A percentile compares a stretch with the other conserved stretches of the same genome.
Evolutionary conservation across 108 stramenopile genomes (phyloP).

Genomic region (Aureococcus anophagefferens): DNA sequence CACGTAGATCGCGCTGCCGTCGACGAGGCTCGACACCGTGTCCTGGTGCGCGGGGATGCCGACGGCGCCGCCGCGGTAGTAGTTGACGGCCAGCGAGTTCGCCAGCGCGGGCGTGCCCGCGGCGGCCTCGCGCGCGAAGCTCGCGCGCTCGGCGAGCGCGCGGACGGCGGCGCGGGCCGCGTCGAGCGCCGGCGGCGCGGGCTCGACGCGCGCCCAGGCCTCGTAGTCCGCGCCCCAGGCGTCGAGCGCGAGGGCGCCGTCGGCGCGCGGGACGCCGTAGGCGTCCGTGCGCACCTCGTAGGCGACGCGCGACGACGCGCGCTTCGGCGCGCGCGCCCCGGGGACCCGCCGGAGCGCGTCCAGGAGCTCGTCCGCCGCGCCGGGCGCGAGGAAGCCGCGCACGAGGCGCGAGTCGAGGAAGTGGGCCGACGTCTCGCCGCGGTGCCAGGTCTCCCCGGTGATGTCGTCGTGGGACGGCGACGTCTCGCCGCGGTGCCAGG

Average conservation of each 20-base stretch:
- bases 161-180: not conserved
- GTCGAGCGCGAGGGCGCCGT: conserved; percentile 2
- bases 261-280: conserved; percentile 5
- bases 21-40: not conserved
- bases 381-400: too few relatives aligned
- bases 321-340: too few relatives aligned
- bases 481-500: too few relatives aligned
- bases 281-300: not conserved
- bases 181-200: not conserved
- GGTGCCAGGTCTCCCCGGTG: too few relatives aligned
- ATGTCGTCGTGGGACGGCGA: too few relatives aligned
- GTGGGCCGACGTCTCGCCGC: too few relatives aligned
- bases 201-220: conserved; percentile 3
- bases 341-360: too few relatives aligned
- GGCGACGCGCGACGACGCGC: too few relatives aligned
- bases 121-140: too few relatives aligned
- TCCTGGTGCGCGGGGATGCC: conserved; percentile 11
- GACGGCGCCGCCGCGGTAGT: conserved; percentile 1
- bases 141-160: too few relatives aligned
- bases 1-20: not conserved
- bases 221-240: conserved; percentile 7
- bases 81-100: conserved; percentile 9
- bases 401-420: too few relatives aligned
- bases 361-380: not conserved
- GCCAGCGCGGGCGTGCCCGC: not conserved